phyloP scores from a whole-genome alignment of 768 basidiomycete genomes.

The Hydnomerulius pinastri region DNA sequence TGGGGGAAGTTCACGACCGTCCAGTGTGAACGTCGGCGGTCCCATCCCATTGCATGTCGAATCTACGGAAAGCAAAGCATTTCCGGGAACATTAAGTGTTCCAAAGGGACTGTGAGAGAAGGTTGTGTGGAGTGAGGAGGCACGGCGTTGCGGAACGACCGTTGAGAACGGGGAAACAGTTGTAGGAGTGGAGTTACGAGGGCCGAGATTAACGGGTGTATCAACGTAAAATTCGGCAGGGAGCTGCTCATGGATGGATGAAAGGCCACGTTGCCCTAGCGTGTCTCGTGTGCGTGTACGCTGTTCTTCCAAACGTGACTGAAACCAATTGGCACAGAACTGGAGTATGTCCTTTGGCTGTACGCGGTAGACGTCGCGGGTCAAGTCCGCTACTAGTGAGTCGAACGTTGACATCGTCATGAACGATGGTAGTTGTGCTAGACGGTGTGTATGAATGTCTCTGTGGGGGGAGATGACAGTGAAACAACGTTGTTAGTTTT shows the following conservation, averaged over 20 bases:
- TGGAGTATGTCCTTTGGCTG: slow-evolving; percentile 92
- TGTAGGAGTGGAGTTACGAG: slow-evolving; percentile 36
- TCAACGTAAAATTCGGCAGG: slow-evolving; percentile 65
- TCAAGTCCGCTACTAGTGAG: slow-evolving; percentile 78
- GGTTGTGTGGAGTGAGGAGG: slow-evolving; percentile 53
- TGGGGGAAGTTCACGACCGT: slow-evolving; percentile 59
- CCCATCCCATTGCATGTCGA: slow-evolving; percentile 31
- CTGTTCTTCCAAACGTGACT: slow-evolving; percentile 83
- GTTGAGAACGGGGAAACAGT: slow-evolving; percentile 61
- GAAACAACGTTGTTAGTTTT: slow-evolving; percentile 1
- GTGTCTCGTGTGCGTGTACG: slow-evolving; percentile 70
- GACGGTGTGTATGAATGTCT: not conserved
- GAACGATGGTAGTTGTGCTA: slow-evolving; percentile 10
- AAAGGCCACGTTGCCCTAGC: slow-evolving; percentile 48
- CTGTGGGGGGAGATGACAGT: slow-evolving; percentile 2
- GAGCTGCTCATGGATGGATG: slow-evolving; percentile 51
- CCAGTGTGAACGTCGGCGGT: slow-evolving; percentile 61
- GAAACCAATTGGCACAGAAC: slow-evolving; percentile 95
- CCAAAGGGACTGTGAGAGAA: slow-evolving; percentile 73
- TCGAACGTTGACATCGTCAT: slow-evolving; percentile 71
- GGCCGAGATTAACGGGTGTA: slow-evolving; percentile 37
- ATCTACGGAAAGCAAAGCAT: slow-evolving; percentile 66
- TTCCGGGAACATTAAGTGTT: slow-evolving; percentile 78
- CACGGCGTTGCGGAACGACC: slow-evolving; percentile 45
- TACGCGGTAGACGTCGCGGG: slow-evolving; percentile 80